Evolutionary conservation across 441 rosid genomes (phyloP).

Genomic region (Adansonia madagascariensis): DNA sequence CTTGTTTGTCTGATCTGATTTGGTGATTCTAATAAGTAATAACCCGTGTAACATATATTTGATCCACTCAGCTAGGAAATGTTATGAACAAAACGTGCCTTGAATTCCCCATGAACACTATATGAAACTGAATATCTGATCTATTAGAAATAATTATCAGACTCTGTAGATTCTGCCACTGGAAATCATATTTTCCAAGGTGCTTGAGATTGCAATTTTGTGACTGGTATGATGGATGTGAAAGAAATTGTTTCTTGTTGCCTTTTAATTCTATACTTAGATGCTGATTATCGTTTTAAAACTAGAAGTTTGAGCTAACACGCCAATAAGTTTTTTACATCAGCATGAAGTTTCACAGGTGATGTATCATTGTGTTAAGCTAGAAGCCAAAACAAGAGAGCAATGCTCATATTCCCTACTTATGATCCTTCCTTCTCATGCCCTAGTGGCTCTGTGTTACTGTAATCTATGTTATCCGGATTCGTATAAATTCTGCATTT

Average conservation of each 20-base stretch:
- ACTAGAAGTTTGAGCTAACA: background rate
- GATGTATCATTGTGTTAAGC: background rate
- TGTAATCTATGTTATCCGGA: background rate
- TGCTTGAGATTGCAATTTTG: background rate
- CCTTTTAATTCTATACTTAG: no score
- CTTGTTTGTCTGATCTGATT: background rate
- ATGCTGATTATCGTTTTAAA: background rate
- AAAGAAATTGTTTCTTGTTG: background rate
- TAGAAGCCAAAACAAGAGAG: background rate
- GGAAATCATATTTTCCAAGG: background rate
- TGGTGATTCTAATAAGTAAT: slow-evolving; percentile 17
- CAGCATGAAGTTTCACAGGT: background rate
- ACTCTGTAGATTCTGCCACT: background rate
- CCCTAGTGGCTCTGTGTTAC: background rate
- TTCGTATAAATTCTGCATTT: no score
- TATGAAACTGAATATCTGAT: background rate
- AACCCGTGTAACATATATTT: background rate
- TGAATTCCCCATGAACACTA: background rate
- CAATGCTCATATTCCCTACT: background rate
- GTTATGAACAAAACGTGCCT: background rate
- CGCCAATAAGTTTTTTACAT: background rate
- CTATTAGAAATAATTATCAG: background rate
- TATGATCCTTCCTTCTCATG: background rate
- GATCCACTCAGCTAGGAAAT: background rate
- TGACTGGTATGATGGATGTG: background rate